phyloP scores from a whole-genome alignment of 2,329 filamentous ascomycete species.

The Lasiodiplodia citricola region DNA sequence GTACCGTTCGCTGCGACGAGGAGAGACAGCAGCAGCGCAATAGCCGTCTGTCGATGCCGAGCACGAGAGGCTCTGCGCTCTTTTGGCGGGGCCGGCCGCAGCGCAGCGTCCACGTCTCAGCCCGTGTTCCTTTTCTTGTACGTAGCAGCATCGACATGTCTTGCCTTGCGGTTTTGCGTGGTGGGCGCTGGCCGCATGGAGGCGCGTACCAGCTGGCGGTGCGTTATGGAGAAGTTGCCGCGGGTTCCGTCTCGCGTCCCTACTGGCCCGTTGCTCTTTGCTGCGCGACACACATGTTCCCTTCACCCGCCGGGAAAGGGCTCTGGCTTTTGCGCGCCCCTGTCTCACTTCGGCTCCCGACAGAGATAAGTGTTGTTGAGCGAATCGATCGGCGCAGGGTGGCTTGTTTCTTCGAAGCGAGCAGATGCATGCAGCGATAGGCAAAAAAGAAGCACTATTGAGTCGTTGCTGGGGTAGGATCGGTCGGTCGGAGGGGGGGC shows the following conservation, averaged over 20 bases:
- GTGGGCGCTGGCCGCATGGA: background rate
- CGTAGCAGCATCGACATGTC: background rate
- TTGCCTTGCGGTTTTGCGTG: background rate
- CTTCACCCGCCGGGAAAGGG: background rate
- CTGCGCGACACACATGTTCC: background rate
- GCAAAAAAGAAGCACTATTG: background rate
- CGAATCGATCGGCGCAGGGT: background rate
- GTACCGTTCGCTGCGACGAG: no score
- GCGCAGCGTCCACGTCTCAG: background rate
- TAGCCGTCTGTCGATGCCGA: background rate
- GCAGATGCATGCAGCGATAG: background rate
- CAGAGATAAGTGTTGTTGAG: background rate
- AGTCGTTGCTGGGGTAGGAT: background rate
- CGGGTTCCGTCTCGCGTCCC: background rate
- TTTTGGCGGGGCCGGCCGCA: background rate
- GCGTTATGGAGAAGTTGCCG: background rate
- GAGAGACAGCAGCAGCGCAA: background rate
- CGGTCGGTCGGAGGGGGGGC: background rate
- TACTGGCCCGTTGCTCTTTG: no score
- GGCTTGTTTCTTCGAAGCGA: background rate
- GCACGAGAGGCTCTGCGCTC: background rate
- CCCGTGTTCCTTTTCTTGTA: background rate
- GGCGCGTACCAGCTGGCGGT: background rate
- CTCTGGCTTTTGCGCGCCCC: background rate
- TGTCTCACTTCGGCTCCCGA: background rate